phyloP scores from a whole-genome alignment of 768 basidiomycete genomes.

The Boletus edulis region DNA sequence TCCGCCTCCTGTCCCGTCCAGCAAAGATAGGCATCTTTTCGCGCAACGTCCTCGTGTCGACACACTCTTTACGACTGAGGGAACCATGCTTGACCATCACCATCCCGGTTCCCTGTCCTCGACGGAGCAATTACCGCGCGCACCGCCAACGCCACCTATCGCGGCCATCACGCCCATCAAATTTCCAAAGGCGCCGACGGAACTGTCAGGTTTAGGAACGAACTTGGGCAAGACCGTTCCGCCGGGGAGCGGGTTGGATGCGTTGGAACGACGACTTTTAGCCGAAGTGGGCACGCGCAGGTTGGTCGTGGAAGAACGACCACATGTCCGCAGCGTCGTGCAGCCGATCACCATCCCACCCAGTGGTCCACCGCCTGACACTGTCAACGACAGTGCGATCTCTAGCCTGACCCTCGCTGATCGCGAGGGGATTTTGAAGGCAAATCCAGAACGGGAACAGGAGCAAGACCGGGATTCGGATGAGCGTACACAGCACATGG shows the following conservation, averaged over 20 bases:
- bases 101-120: constrained; percentile 11
- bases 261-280: constrained; percentile 63
- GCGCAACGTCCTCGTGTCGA: constrained; percentile 30
- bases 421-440: constrained; percentile 19
- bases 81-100: constrained; percentile 4
- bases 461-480: constrained; percentile 33
- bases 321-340: constrained; percentile 38
- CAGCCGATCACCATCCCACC: constrained; percentile 40
- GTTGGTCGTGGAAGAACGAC: constrained; percentile 28
- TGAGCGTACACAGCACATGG: constrained; percentile 31
- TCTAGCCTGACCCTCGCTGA: constrained; percentile 44
- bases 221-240: constrained; percentile 18
- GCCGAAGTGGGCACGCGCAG: constrained; percentile 72
- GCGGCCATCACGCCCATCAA: constrained; percentile 40
- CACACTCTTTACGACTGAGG: constrained; percentile 23
- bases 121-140: constrained; percentile 11
- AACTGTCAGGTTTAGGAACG: constrained; percentile 23
- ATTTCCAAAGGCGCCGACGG: constrained; percentile 34
- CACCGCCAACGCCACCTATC: constrained; percentile 54
- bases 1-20: constrained; percentile 51
- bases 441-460: constrained; percentile 19
- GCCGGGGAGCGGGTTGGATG: constrained; percentile 64
- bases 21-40: constrained; percentile 27
- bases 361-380: constrained; percentile 21
- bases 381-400: constrained; percentile 45